Conservation (phyloP, 345 rosid genomes). For the Citrus australasica region DNA sequence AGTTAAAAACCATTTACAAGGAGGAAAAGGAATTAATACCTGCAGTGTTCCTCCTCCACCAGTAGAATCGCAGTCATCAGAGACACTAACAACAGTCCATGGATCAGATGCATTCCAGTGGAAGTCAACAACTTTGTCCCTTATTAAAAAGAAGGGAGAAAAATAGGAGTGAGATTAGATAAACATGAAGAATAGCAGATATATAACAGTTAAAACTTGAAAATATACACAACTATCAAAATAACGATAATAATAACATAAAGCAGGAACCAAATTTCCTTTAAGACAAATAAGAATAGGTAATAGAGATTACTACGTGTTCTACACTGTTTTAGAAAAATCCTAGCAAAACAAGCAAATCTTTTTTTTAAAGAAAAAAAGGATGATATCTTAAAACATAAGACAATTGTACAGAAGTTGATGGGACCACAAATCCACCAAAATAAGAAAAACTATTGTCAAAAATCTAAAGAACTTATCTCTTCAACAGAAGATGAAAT, state of each 20-base stretch:
- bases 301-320: too few relatives aligned
- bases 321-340: too few relatives aligned
- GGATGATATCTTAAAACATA: too few relatives aligned
- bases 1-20: not conserved
- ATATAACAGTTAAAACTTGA: not conserved
- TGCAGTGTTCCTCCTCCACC: conserved; percentile 98
- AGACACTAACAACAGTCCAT: conserved; percentile 94
- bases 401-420: too few relatives aligned
- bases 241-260: too few relatives aligned
- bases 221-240: not conserved
- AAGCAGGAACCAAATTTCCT: too few relatives aligned
- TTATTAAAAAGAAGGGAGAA: conserved; percentile 17
- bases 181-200: not conserved
- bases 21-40: conserved; percentile 33
- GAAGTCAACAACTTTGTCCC: conserved; percentile 97
- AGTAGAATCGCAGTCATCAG: conserved; percentile 91
- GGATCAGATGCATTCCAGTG: conserved; percentile 91
- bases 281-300: too few relatives aligned
- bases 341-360: not conserved
- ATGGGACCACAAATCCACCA: not conserved
- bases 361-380: too few relatives aligned
- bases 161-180: not conserved
- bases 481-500: not conserved
- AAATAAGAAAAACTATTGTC: not conserved
- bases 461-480: not conserved